These are phyloP conservation scores for Psilocybe tampanensis DNA, from an alignment of 768 basidiomycete genomes.

Conservation along the genomic window DNA sequence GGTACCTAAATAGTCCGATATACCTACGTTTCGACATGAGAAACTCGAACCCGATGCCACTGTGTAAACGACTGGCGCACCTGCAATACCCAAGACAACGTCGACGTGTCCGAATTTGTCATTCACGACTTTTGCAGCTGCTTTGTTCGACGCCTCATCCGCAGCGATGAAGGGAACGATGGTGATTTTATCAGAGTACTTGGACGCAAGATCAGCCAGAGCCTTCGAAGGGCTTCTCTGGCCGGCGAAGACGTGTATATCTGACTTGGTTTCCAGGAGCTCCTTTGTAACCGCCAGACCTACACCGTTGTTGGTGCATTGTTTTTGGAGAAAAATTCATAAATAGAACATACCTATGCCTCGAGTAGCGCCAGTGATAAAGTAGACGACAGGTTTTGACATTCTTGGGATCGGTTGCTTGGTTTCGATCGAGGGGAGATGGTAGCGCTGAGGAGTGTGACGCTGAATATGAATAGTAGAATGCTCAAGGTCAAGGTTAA, in stretches of 20 bases:
- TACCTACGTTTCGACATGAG: too few relatives aligned
- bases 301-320: neutral
- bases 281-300: neutral
- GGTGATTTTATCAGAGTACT: neutral
- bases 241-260: neutral
- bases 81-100: neutral
- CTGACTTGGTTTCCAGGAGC: neutral
- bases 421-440: too few relatives aligned
- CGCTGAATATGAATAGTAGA: too few relatives aligned
- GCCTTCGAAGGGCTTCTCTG: neutral
- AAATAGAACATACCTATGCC: conserved; percentile 1
- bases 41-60: too few relatives aligned
- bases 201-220: neutral
- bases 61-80: too few relatives aligned
- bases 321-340: neutral
- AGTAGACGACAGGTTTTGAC: neutral
- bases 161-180: conserved; percentile 5
- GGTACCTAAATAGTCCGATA: neutral
- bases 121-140: neutral
- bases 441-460: too few relatives aligned
- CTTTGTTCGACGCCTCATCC: conserved; percentile 4
- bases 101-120: conserved; percentile 1
- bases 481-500: too few relatives aligned
- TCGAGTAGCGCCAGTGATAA: conserved; percentile 9
- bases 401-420: too few relatives aligned